Evolutionary conservation across 768 basidiomycete species (phyloP).

Genomic region (Dacryopinax spathularia): DNA sequence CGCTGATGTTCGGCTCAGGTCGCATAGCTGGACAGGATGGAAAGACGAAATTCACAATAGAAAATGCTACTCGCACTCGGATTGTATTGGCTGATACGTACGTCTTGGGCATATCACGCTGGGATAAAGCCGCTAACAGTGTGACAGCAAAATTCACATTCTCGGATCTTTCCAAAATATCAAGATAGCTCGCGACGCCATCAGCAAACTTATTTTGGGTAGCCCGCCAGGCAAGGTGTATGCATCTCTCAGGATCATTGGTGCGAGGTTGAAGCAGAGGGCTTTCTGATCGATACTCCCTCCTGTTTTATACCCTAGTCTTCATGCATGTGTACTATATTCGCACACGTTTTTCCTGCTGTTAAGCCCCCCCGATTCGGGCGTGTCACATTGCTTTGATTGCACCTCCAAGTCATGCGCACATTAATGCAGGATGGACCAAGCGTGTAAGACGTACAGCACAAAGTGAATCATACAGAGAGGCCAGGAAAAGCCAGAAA

Average conservation of each 20-base stretch:
- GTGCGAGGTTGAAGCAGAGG: slow-evolving; percentile 84
- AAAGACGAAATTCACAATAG: slow-evolving; percentile 97
- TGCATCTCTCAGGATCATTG: slow-evolving; percentile 78
- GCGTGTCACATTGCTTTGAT: not conserved
- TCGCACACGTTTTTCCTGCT: not conserved
- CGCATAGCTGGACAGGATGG: slow-evolving; percentile 98
- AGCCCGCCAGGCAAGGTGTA: slow-evolving; percentile 93
- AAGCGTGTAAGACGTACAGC: not conserved
- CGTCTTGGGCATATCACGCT: slow-evolving; percentile 22
- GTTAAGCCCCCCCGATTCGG: not conserved
- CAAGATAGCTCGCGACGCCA: slow-evolving; percentile 90
- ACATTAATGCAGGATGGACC: not conserved
- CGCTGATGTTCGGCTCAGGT: slow-evolving; percentile 32
- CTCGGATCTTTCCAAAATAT: slow-evolving; percentile 98
- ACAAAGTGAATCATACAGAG: not conserved
- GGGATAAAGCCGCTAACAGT: slow-evolving; percentile 3
- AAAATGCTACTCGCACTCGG: slow-evolving; percentile 92
- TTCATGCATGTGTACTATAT: not conserved
- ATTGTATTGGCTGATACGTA: slow-evolving; percentile 97
- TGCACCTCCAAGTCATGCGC: not conserved
- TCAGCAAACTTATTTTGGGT: slow-evolving; percentile 87
- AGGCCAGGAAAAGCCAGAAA: not conserved
- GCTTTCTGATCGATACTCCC: slow-evolving; percentile 40
- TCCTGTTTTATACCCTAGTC: not conserved
- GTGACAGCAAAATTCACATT: slow-evolving; percentile 90